Conservation (phyloP, 2,329 filamentous ascomycete genomes). For the Chaetomium sp. region DNA sequence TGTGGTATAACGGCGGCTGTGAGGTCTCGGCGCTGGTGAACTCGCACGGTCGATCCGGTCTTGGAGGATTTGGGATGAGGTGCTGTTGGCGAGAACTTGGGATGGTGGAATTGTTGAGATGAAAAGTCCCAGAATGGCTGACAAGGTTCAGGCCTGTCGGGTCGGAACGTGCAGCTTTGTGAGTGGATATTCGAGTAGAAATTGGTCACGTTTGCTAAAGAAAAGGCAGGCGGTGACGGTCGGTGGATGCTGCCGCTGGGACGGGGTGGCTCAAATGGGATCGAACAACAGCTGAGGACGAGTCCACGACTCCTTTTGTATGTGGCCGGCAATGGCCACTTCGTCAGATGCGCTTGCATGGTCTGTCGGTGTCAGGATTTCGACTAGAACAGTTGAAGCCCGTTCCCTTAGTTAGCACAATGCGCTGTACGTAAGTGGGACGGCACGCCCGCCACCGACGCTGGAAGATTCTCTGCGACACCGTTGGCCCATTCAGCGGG, state of each 20-base stretch:
- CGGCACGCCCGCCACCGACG: too few relatives aligned
- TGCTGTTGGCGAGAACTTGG: neutral
- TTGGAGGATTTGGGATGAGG: neutral
- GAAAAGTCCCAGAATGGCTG: slow-evolving; percentile 7
- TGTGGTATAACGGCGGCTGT: neutral
- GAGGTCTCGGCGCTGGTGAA: too few relatives aligned
- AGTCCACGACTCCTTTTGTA: slow-evolving; percentile 8
- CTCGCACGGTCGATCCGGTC: too few relatives aligned
- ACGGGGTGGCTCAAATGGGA: slow-evolving; percentile 1
- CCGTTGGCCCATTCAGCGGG: slow-evolving; percentile 14
- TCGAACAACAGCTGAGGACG: neutral
- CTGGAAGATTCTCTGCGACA: neutral
- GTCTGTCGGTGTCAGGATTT: too few relatives aligned
- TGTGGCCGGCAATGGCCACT: neutral
- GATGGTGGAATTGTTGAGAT: slow-evolving; percentile 8
- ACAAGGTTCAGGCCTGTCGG: slow-evolving; percentile 8
- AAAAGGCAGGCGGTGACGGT: slow-evolving; percentile 16
- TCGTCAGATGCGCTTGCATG: too few relatives aligned
- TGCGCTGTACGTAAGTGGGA: too few relatives aligned
- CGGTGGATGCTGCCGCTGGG: neutral
- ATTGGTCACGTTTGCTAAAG: slow-evolving; percentile 16
- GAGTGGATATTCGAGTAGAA: slow-evolving; percentile 18
- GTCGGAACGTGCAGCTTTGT: slow-evolving; percentile 12
- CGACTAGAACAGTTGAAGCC: too few relatives aligned
- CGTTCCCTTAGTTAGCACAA: too few relatives aligned